Evolutionary conservation across 495 filamentous ascomycete species (phyloP).

Genomic region (Neurospora sp.): DNA sequence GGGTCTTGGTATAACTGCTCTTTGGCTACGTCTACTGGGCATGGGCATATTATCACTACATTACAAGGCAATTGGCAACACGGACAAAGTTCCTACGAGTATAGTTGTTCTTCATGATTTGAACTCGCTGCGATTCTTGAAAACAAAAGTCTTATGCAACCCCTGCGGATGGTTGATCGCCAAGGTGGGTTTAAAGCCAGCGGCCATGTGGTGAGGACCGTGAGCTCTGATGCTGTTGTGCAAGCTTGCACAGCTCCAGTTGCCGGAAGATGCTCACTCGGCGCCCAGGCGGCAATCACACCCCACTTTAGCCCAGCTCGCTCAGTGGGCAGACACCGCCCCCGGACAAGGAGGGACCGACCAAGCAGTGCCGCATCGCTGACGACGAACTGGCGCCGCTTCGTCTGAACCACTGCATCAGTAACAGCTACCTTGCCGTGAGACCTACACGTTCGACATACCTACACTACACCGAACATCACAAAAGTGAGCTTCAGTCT

Average conservation of each 20-base stretch:
- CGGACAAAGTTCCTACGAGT: neutral
- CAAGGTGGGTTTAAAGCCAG: neutral
- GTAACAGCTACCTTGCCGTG: neutral
- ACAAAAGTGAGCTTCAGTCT: neutral
- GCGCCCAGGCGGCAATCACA: neutral
- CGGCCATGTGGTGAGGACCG: neutral
- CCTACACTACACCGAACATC: neutral
- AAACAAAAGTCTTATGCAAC: neutral
- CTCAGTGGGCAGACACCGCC: neutral
- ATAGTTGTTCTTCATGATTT: neutral
- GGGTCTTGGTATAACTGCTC: neutral
- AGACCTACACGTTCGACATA: neutral
- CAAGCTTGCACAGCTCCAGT: neutral
- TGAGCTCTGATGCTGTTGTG: neutral
- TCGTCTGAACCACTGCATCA: neutral
- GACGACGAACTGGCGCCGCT: neutral
- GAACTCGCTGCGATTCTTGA: neutral
- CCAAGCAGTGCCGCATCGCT: neutral
- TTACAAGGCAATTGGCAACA: neutral
- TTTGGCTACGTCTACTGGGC: neutral
- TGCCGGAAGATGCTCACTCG: neutral
- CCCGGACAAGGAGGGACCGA: neutral
- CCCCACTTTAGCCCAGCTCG: neutral
- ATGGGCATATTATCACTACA: neutral
- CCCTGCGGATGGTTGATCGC: neutral